Conservation (phyloP, 306 rosid species). For the Pachyrhizus erosus region DNA sequence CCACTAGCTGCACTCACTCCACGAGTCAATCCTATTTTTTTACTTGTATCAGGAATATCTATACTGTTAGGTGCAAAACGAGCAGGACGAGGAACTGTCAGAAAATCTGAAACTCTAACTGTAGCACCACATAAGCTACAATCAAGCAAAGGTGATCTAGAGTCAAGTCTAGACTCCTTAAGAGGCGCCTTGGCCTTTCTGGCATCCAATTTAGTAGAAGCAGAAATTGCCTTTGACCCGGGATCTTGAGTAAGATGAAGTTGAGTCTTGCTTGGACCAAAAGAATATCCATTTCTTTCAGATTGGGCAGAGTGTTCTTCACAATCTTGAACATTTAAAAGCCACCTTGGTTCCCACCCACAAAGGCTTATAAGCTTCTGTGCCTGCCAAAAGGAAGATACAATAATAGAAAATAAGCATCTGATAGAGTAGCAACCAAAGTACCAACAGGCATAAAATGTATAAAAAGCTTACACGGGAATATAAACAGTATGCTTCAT, state of each 20-base stretch:
- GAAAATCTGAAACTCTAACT: slow-evolving; percentile 80
- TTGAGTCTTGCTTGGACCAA: slow-evolving; percentile 78
- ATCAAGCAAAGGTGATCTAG: slow-evolving; percentile 82
- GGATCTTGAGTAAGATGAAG: slow-evolving; percentile 70
- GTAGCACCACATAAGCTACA: slow-evolving; percentile 98
- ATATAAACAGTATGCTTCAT: slow-evolving; percentile 73
- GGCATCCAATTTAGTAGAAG: slow-evolving; percentile 76
- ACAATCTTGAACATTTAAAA: slow-evolving; percentile 86
- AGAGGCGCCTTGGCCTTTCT: slow-evolving; percentile 75
- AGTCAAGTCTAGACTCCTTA: slow-evolving; percentile 76
- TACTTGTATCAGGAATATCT: slow-evolving; percentile 84
- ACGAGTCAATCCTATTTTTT: slow-evolving; percentile 95
- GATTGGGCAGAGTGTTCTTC: slow-evolving; percentile 99
- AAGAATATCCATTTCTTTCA: slow-evolving; percentile 90
- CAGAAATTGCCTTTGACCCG: slow-evolving; percentile 74
- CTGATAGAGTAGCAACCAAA: slow-evolving; percentile 26
- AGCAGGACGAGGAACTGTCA: slow-evolving; percentile 82
- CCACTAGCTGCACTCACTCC: slow-evolving; percentile 99
- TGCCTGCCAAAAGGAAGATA: slow-evolving; percentile 69
- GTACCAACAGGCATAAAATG: slow-evolving; percentile 8
- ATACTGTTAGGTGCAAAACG: slow-evolving; percentile 72
- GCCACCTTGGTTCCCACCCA: slow-evolving; percentile 99
- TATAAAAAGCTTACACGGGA: slow-evolving; percentile 65
- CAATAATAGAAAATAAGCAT: slow-evolving; percentile 33
- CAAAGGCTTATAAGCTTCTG: slow-evolving; percentile 97